Evolutionary conservation across 768 basidiomycete genomes (phyloP).

Genomic region (Cystobasidium tubakii): DNA sequence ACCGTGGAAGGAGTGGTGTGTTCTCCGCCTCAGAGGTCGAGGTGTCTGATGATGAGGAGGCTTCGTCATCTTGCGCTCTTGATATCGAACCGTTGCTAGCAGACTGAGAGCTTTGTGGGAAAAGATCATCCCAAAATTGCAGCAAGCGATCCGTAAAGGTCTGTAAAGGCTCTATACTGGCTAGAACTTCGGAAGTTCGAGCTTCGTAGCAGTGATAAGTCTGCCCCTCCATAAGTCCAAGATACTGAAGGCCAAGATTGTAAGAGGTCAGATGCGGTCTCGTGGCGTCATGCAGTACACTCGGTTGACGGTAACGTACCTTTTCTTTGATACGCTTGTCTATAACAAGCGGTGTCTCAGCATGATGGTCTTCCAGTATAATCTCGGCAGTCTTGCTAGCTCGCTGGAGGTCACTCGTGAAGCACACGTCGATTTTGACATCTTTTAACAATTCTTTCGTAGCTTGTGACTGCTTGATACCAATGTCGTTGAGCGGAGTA

Average conservation of each 20-base stretch:
- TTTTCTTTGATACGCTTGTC: slow-evolving; percentile 34
- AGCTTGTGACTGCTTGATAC: background rate
- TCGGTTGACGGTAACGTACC: slow-evolving; percentile 2
- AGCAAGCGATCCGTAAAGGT: slow-evolving; percentile 22
- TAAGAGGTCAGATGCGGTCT: no score
- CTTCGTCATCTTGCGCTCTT: background rate
- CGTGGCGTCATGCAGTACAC: no score
- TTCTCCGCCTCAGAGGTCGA: background rate
- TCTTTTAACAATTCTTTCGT: slow-evolving; percentile 12
- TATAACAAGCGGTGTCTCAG: background rate
- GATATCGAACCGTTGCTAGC: background rate
- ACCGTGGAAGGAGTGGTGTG: background rate
- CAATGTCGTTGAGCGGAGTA: slow-evolving; percentile 29
- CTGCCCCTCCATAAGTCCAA: slow-evolving; percentile 19
- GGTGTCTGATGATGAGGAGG: background rate
- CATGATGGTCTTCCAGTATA: slow-evolving; percentile 26
- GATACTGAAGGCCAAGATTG: background rate
- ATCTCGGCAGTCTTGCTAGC: slow-evolving; percentile 29
- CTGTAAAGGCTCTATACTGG: slow-evolving; percentile 17
- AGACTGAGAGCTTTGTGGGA: background rate
- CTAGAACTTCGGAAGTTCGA: slow-evolving; percentile 5
- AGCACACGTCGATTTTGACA: slow-evolving; percentile 27
- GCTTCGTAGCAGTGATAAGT: slow-evolving; percentile 1
- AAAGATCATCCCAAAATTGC: slow-evolving; percentile 13
- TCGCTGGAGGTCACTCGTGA: slow-evolving; percentile 21